Evolutionary conservation across 2,329 filamentous ascomycete genomes (phyloP).

Genomic region (Arthrobotrys megalospora): DNA sequence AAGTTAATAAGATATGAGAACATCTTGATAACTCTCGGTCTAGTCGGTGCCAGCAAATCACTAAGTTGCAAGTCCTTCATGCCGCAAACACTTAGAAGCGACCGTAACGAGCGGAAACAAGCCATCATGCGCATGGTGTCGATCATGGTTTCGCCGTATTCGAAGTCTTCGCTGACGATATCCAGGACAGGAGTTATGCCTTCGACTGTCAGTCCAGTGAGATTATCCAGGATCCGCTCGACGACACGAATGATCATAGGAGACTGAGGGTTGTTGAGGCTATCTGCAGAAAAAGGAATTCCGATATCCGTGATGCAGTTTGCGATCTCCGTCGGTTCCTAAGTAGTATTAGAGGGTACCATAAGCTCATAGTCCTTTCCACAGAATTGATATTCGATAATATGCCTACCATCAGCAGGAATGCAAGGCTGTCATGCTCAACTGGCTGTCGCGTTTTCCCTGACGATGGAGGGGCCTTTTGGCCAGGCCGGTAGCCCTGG

Average conservation of each 20-base stretch:
- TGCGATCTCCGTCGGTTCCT: constrained; percentile 80
- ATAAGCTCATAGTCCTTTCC: constrained; percentile 20
- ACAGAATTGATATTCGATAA: neutral
- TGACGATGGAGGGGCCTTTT: constrained; percentile 56
- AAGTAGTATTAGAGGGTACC: constrained; percentile 70
- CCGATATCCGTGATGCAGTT: constrained; percentile 98
- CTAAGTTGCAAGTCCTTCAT: constrained; percentile 94
- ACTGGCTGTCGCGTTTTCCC: constrained; percentile 49
- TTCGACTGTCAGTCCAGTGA: constrained; percentile 93
- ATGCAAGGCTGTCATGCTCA: constrained; percentile 46
- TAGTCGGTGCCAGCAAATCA: constrained; percentile 91
- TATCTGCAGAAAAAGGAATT: constrained; percentile 85
- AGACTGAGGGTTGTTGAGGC: constrained; percentile 93
- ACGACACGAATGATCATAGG: constrained; percentile 97
- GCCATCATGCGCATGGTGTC: constrained; percentile 96
- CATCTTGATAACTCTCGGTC: constrained; percentile 91
- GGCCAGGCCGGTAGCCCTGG: constrained; percentile 50
- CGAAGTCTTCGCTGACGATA: constrained; percentile 86
- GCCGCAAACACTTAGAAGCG: constrained; percentile 86
- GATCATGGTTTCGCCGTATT: constrained; percentile 84
- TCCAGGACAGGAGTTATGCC: constrained; percentile 96
- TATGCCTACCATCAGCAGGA: constrained; percentile 50
- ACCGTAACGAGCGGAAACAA: constrained; percentile 88
- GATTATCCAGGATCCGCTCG: constrained; percentile 94
- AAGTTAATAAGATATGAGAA: constrained; percentile 99